Base-by-base conservation (phyloP, 176 grass and related monocot genomes). In the Neostapfia colusana region DNA sequence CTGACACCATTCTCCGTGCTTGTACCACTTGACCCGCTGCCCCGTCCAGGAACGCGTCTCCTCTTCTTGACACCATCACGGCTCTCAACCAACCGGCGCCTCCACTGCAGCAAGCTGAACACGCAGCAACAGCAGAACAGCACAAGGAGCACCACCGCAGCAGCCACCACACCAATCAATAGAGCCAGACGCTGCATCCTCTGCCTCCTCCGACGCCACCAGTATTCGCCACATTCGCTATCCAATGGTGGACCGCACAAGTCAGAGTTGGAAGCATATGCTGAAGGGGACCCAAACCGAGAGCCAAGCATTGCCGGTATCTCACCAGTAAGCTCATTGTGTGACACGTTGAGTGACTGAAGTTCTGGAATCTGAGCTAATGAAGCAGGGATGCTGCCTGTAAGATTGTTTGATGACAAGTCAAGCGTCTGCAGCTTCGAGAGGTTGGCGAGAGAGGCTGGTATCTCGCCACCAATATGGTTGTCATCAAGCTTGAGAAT, bases 11-110 rank as follows among this genome's bases (percentile, higher is more conserved):
- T 86, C 28, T 93, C 90, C 0, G 88, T 80, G 40, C 91, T 93
- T 18, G 84, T 85, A 57, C 76, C 84, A 28, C 95, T 99, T 3
- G 95, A 99, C n/a, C 92, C 95, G 4, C 95, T 99, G 46, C 95
- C 95, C 38, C 95, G 69, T 12, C 95, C 92, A 0, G 95, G 95
- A 74, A 87, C 95, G 55, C 95, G 89, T 0, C 87, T 88, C 43
- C 85, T 84, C 81, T 99, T 99, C 70, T 99, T 99, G 16, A 88
- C 89, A 20, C 87, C 89, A 54, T 85, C 86, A 23, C 92, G 84
- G 61, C 61, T 82, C 67, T 95, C 92, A 20, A 99, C 23, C 28
- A 92, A 99, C 70, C 81, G 53, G 2, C 83, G 87, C 61, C 92
- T 84, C 95, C 95, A 99, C 55, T 85, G 72, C 70, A 99, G 56